phyloP scores from a whole-genome alignment of 2,329 filamentous ascomycete species.

The Botrytis medusae region DNA sequence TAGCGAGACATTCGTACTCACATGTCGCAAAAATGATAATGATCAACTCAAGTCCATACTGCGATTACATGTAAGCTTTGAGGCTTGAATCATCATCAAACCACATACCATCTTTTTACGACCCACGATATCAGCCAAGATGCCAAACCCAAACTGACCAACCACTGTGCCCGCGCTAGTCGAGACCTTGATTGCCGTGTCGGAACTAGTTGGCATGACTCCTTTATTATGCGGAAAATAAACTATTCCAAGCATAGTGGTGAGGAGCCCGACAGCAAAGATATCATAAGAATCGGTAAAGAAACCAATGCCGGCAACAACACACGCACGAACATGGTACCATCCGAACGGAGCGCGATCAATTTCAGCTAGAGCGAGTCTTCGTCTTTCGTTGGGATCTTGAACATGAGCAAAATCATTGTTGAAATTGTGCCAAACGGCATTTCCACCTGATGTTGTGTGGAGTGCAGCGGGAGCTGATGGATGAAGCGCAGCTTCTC shows the following conservation, averaged over 20 bases:
- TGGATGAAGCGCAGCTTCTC: slow-evolving; percentile 10
- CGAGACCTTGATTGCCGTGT: slow-evolving; percentile 81
- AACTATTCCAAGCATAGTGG: slow-evolving; percentile 45
- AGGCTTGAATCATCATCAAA: background rate
- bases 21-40: slow-evolving; percentile 73
- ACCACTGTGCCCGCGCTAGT: slow-evolving; percentile 81
- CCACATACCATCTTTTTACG: slow-evolving; percentile 60
- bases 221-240: slow-evolving; percentile 41
- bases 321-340: slow-evolving; percentile 72
- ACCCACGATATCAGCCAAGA: slow-evolving; percentile 71
- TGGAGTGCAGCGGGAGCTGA: slow-evolving; percentile 15
- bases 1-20: background rate
- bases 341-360: slow-evolving; percentile 80
- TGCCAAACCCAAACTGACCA: slow-evolving; percentile 77
- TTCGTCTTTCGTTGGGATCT: slow-evolving; percentile 75
- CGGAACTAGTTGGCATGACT: slow-evolving; percentile 62
- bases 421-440: slow-evolving; percentile 75
- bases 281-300: slow-evolving; percentile 80
- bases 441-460: slow-evolving; percentile 62
- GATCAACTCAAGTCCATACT: slow-evolving; percentile 74
- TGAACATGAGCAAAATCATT: slow-evolving; percentile 66
- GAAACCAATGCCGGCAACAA: slow-evolving; percentile 75
- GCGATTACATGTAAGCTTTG: background rate
- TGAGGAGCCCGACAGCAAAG: slow-evolving; percentile 61
- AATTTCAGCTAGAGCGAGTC: slow-evolving; percentile 77